Evolutionary conservation across 345 rosid species (phyloP).

Genomic region (Rubroshorea leprosula): DNA sequence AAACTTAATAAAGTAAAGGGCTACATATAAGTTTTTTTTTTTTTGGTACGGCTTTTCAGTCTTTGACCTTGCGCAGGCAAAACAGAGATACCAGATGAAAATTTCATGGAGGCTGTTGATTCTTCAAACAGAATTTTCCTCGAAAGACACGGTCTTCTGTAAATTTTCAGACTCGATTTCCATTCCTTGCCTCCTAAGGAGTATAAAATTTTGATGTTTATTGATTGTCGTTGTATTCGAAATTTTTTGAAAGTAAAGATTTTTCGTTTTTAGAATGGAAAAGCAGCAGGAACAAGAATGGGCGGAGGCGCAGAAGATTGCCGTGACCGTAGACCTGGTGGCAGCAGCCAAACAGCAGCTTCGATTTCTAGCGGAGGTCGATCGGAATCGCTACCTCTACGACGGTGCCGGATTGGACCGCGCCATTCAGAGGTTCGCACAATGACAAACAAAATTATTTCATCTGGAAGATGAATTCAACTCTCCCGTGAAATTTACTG

Average conservation of each 20-base stretch:
- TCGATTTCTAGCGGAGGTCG: not conserved
- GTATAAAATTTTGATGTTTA: not conserved
- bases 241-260: not conserved
- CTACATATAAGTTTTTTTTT: too few species aligned
- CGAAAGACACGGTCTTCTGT: too few species aligned
- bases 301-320: not conserved
- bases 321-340: not conserved
- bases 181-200: too few species aligned
- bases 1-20: too few species aligned
- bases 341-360: not conserved
- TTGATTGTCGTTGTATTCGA: not conserved
- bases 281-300: not conserved
- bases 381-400: not conserved
- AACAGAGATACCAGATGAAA: too few species aligned
- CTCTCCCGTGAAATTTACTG: not conserved
- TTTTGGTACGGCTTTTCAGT: too few species aligned
- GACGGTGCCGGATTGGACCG: not conserved
- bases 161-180: too few species aligned
- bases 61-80: too few species aligned
- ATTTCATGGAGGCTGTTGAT: too few species aligned
- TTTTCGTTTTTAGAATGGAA: not conserved
- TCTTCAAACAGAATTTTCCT: too few species aligned
- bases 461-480: not conserved
- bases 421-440: not conserved
- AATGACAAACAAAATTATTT: not conserved